Percentiles rank a stretch among this genome's conserved stretches.
phyloP scores from a whole-genome alignment of 2,329 filamentous ascomycete genomes.

The Lachnellula hyalina region DNA sequence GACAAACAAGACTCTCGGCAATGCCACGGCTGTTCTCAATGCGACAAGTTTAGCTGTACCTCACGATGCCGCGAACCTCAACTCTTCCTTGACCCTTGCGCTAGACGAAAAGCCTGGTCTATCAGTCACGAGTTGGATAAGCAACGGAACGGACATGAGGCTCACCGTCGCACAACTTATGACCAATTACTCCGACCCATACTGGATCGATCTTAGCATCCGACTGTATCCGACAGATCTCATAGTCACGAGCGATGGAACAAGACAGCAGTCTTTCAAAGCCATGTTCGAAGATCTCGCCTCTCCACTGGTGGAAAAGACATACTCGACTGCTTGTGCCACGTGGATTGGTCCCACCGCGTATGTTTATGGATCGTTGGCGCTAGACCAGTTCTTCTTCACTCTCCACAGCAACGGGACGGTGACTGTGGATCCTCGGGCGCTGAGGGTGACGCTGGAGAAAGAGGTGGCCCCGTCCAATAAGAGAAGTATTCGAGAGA shows the following conservation, averaged over 20 bases:
- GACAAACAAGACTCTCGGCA: neutral
- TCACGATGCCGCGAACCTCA: neutral
- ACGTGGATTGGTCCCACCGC: slow-evolving; percentile 5
- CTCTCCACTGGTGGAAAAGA: neutral
- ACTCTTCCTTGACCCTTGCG: neutral
- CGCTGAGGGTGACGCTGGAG: slow-evolving; percentile 3
- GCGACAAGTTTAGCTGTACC: neutral
- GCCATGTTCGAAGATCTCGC: slow-evolving; percentile 6
- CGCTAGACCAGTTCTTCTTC: slow-evolving; percentile 8
- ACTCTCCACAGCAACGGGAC: neutral
- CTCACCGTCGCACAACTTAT: neutral
- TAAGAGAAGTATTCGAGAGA: slow-evolving; percentile 41
- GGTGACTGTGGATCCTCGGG: slow-evolving; percentile 4
- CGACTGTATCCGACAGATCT: slow-evolving; percentile 10
- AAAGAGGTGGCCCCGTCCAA: slow-evolving; percentile 42
- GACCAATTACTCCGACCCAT: neutral
- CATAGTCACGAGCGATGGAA: neutral
- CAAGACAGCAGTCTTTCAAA: slow-evolving; percentile 1
- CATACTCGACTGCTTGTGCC: slow-evolving; percentile 4
- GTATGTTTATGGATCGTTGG: slow-evolving; percentile 3
- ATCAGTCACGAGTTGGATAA: slow-evolving; percentile 7
- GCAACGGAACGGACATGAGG: slow-evolving; percentile 12
- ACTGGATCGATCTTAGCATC: neutral
- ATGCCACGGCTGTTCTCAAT: neutral
- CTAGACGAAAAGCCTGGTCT: slow-evolving; percentile 2